phyloP scores from a whole-genome alignment of 2,329 filamentous ascomycete genomes.

The Paramyrothecium sp. region DNA sequence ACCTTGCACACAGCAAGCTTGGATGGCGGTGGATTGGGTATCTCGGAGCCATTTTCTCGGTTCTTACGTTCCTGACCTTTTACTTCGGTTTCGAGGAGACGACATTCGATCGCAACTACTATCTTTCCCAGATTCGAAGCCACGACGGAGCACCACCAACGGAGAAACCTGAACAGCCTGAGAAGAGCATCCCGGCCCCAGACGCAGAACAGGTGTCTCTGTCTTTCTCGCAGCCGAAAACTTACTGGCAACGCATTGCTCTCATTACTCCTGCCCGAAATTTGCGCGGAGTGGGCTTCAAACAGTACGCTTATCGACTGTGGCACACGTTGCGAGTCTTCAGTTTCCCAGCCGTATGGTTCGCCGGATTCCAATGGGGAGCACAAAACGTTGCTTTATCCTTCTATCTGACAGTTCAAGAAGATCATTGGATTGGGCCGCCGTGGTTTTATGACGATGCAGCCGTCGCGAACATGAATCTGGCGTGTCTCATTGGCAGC shows the following conservation, averaged over 20 bases:
- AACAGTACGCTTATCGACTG: constrained; percentile 51
- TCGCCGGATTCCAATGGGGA: constrained; percentile 58
- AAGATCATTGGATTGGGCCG: constrained; percentile 51
- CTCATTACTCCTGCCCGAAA: constrained; percentile 56
- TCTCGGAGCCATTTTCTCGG: constrained; percentile 48
- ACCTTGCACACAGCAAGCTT: constrained; percentile 42
- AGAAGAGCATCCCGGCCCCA: too few species aligned
- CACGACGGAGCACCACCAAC: constrained; percentile 15
- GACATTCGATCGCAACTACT: constrained; percentile 40
- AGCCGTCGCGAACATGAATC: constrained; percentile 55
- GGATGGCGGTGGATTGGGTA: constrained; percentile 57
- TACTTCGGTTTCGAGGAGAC: constrained; percentile 55
- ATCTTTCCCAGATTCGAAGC: constrained; percentile 20
- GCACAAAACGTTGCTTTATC: constrained; percentile 59
- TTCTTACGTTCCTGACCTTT: constrained; percentile 42
- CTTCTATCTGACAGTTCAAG: constrained; percentile 57
- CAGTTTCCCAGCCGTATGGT: constrained; percentile 55
- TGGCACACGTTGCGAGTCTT: constrained; percentile 57
- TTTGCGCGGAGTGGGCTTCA: constrained; percentile 49
- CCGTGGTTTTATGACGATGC: constrained; percentile 56
- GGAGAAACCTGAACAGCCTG: too few species aligned
- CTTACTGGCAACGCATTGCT: constrained; percentile 54
- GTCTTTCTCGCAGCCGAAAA: constrained; percentile 34
- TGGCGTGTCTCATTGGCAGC: constrained; percentile 53
- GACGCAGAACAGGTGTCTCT: constrained; percentile 15